phyloP scores from a whole-genome alignment of 352 stramenopile species.

The Hyaloperonospora arabidopsidis region DNA sequence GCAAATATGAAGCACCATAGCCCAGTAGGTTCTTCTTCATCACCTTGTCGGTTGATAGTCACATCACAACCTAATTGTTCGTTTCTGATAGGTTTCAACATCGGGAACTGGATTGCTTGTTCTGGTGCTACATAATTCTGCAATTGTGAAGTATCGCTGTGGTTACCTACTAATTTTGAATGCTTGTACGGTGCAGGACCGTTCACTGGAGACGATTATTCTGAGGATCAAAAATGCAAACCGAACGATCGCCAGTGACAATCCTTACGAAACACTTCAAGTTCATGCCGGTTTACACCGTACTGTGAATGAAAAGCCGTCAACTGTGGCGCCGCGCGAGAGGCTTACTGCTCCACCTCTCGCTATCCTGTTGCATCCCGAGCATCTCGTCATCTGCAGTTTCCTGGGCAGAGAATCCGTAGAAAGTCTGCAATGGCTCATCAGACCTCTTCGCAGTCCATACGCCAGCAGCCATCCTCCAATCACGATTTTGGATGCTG shows the following conservation, averaged over 20 bases:
- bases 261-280: constrained; percentile 40
- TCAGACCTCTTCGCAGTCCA: constrained; percentile 51
- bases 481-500: constrained; percentile 73
- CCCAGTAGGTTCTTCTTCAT: constrained; percentile 17
- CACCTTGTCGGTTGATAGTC: background rate
- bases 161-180: background rate
- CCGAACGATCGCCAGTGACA: constrained; percentile 26
- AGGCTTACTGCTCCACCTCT: constrained; percentile 47
- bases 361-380: constrained; percentile 47
- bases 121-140: constrained; percentile 24
- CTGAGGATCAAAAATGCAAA: constrained; percentile 38
- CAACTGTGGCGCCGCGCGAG: background rate
- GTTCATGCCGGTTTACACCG: constrained; percentile 18
- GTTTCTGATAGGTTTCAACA: constrained; percentile 22
- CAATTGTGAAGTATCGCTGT: background rate
- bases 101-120: constrained; percentile 39
- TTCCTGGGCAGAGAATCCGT: constrained; percentile 76
- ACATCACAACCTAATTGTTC: background rate
- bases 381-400: constrained; percentile 77
- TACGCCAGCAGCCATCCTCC: constrained; percentile 48
- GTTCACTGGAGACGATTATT: constrained; percentile 49
- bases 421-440: constrained; percentile 67
- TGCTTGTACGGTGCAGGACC: constrained; percentile 34
- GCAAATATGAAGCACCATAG: constrained; percentile 22
- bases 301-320: background rate